These are phyloP conservation scores for Pyrus communis DNA, from an alignment of 306 rosid genomes.

Conservation along the genomic window DNA sequence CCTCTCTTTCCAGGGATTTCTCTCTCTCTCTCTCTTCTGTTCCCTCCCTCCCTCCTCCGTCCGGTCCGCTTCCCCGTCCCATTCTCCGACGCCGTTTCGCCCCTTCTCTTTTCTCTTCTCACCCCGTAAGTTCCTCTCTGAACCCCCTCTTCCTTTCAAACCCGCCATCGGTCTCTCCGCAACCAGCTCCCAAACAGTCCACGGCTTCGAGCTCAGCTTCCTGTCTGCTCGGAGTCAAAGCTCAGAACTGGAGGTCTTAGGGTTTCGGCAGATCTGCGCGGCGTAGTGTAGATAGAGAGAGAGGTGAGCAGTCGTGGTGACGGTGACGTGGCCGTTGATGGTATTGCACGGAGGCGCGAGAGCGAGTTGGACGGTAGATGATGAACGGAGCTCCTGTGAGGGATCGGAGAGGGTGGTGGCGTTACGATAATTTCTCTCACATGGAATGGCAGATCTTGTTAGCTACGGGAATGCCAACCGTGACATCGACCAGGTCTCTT, in stretches of 20 bases:
- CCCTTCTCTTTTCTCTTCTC: neutral
- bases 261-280: slow-evolving; percentile 48
- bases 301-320: slow-evolving; percentile 12
- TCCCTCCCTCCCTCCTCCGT: slow-evolving; percentile 26
- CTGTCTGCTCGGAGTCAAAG: slow-evolving; percentile 12
- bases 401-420: slow-evolving; percentile 93
- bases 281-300: slow-evolving; percentile 12
- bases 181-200: slow-evolving; percentile 15
- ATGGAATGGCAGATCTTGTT: slow-evolving; percentile 99
- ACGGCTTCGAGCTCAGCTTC: neutral
- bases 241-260: slow-evolving; percentile 31
- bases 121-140: slow-evolving; percentile 8
- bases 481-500: slow-evolving; percentile 65
- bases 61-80: slow-evolving; percentile 8
- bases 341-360: slow-evolving; percentile 52
- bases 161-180: slow-evolving; percentile 2
- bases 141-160: neutral
- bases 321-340: slow-evolving; percentile 58
- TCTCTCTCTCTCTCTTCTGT: slow-evolving; percentile 42
- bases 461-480: slow-evolving; percentile 91
- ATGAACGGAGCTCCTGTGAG: slow-evolving; percentile 82
- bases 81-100: slow-evolving; percentile 27
- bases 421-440: slow-evolving; percentile 57
- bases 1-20: slow-evolving; percentile 26
- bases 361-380: slow-evolving; percentile 39